A percentile compares a stretch with the other conserved stretches of the same genome.
Conservation (phyloP, 805 yeast genomes). For the Clavispora asparagi region DNA sequence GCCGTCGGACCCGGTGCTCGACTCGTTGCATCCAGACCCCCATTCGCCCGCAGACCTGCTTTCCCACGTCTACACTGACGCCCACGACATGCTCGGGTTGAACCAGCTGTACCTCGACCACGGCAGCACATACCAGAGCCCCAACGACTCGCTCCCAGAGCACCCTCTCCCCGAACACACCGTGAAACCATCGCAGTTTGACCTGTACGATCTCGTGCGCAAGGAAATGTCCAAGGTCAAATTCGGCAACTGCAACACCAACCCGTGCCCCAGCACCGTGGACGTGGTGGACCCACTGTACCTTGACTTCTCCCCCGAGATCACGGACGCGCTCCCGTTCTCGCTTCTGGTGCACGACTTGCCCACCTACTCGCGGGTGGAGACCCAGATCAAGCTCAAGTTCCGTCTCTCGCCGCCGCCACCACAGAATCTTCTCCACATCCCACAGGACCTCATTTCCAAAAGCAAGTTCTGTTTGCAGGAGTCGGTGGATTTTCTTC, state of each 20-base stretch:
- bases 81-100: background rate
- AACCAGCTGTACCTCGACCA: background rate
- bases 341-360: slow-evolving; percentile 52
- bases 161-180: background rate
- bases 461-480: slow-evolving; percentile 76
- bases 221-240: slow-evolving; percentile 47
- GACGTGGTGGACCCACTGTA: slow-evolving; percentile 28
- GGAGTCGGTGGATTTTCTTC: slow-evolving; percentile 42
- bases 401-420: slow-evolving; percentile 74
- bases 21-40: background rate
- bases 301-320: slow-evolving; percentile 33
- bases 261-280: slow-evolving; percentile 29
- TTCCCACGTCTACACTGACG: background rate
- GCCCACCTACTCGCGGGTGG: slow-evolving; percentile 85
- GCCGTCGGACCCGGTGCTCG: background rate
- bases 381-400: slow-evolving; percentile 84
- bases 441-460: slow-evolving; percentile 84
- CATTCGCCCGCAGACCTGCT: background rate
- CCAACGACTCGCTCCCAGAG: slow-evolving; percentile 5
- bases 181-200: slow-evolving; percentile 8
- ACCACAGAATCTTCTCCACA: slow-evolving; percentile 61
- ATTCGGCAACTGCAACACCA: slow-evolving; percentile 44
- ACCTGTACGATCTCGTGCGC: slow-evolving; percentile 40
- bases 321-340: slow-evolving; percentile 41
- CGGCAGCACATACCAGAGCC: slow-evolving; percentile 17